These are phyloP conservation scores for Penicillium sumatraense DNA, from an alignment of 2,329 filamentous ascomycete genomes.

Conservation along the genomic window DNA sequence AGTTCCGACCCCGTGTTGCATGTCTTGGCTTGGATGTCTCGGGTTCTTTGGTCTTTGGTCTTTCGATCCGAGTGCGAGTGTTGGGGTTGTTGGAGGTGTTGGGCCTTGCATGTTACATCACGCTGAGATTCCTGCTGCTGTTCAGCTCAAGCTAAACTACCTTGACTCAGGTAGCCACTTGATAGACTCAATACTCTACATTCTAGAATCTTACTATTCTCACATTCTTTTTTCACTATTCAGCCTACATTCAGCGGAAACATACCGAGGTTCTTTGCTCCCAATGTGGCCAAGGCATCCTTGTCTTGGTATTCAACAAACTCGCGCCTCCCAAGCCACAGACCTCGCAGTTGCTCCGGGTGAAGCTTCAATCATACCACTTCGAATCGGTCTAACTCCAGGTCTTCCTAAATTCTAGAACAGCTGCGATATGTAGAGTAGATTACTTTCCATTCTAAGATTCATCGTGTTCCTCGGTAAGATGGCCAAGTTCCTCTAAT, in stretches of 20 bases:
- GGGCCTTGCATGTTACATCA: neutral
- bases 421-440: no score
- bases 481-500: no score
- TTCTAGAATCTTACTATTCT: no score
- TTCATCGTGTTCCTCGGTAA: neutral
- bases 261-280: neutral
- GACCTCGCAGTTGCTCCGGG: conserved; percentile 1
- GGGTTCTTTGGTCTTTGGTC: no score
- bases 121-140: neutral
- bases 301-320: neutral
- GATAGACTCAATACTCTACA: neutral
- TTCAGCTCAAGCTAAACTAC: neutral
- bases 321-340: neutral
- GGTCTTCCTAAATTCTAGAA: neutral
- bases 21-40: neutral
- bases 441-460: neutral
- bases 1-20: neutral
- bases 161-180: neutral
- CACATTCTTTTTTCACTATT: neutral
- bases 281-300: neutral
- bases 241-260: no score
- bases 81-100: no score
- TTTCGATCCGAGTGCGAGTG: neutral
- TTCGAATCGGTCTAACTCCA: neutral
- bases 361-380: neutral